Evolutionary conservation across 2,329 filamentous ascomycete species (phyloP), one percentile per base, ranked within the genome.

Genomic region (Fusarium chlamydosporum): DNA sequence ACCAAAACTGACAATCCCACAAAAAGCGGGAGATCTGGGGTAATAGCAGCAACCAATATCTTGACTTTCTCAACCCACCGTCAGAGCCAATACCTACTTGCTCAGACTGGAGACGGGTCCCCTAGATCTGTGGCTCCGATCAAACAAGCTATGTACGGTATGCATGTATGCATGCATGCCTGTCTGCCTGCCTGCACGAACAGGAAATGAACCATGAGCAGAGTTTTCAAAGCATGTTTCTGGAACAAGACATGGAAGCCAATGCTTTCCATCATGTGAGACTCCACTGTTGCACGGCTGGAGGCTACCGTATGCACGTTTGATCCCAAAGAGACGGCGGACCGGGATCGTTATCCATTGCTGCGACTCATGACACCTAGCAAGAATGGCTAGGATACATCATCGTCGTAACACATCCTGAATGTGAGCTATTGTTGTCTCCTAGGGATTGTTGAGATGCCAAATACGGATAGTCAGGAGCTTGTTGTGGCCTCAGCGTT

Each of bases 151-250:
- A 57, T 6, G 23, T n/a, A n/a, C n/a, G n/a, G 23, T 23, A 23
- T 23, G 23, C 4, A 23, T 23, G 23, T 6, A 23, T 37, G 31
- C 20, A 56, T 65, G 47, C 47, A 51, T 3, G 23, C 10, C 29
- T 29, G 29, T 11, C 29, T 29, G 29, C 29, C 29, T 45, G 29
- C 27, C 42, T 45, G 42, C 23, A 51, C n/a, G 48, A 55, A 48
- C 38, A 65, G 56, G 61, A 66, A 62, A 55, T 66, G 56, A 69
- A 50, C 52, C 18, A 52, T 23, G 41, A 52, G 62, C 57, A 69
- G 67, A 70, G 37, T 69, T 69, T 69, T 69, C 61, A 63, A 34
- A 43, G 62, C 31, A 57, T 61, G 65, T 48, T 69, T 70, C 66
- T 67, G 66, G 67, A 70, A 69, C 35, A 55, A 43, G 33, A 45